Conservation (phyloP, 1,284 basidiomycete genomes). For the Cryptococcus sp. region DNA sequence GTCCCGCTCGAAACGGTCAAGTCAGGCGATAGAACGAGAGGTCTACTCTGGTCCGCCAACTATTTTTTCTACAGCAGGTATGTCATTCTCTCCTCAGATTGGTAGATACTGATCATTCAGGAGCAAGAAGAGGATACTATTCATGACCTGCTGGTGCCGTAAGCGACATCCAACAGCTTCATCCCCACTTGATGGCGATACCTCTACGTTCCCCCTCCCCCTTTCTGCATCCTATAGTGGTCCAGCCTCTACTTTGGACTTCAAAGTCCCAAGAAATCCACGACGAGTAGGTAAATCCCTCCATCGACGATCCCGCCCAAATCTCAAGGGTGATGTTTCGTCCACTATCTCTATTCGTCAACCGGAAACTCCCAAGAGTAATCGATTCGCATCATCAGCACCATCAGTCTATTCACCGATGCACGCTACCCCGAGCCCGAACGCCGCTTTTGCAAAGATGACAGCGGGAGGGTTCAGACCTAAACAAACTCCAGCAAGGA, state of each 20-base stretch:
- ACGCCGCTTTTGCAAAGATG: constrained; percentile 31
- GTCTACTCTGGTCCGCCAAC: constrained; percentile 91
- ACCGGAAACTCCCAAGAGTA: constrained; percentile 12
- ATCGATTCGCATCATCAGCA: constrained; percentile 22
- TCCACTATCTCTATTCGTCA: constrained; percentile 42
- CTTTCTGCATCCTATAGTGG: constrained; percentile 31
- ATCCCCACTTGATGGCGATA: constrained; percentile 4
- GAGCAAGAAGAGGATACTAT: constrained; percentile 79
- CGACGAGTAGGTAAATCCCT: constrained; percentile 4
- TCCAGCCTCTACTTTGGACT: constrained; percentile 15
- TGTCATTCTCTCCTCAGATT: constrained; percentile 20
- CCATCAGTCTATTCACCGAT: constrained; percentile 11
- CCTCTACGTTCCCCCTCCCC: constrained; percentile 27
- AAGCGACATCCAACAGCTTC: constrained; percentile 46
- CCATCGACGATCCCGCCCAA: constrained; percentile 7
- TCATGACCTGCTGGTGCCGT: constrained; percentile 89
- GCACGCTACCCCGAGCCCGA: constrained; percentile 12
- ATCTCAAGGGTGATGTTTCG: constrained; percentile 13
- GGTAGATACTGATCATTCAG: constrained; percentile 8
- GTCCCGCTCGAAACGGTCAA: constrained; percentile 59
- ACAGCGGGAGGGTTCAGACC: constrained; percentile 37
- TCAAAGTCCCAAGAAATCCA: background rate
- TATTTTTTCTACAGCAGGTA: constrained; percentile 97
- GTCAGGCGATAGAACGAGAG: constrained; percentile 59
- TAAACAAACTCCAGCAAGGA: constrained; percentile 33